A percentile compares a stretch with the other conserved stretches of the same genome.
Evolutionary conservation across 768 basidiomycete species (phyloP).

Genomic region (Naganishia vishniacii): DNA sequence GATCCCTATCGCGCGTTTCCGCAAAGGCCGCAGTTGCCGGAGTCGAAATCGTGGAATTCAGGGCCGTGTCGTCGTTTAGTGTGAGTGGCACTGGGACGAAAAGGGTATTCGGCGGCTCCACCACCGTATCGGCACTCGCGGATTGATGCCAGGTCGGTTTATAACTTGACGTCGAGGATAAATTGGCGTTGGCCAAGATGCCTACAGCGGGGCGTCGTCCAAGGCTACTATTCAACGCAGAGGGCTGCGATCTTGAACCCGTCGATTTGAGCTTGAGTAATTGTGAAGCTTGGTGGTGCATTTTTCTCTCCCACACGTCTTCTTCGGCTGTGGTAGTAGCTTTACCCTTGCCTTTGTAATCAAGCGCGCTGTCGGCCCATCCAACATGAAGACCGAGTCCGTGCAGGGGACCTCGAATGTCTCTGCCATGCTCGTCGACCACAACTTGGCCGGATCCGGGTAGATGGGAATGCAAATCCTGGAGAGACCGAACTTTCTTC

Average conservation of each 20-base stretch:
- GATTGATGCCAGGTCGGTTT: constrained; percentile 4
- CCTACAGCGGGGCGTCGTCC: constrained; percentile 20
- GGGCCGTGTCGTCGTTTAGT: background rate
- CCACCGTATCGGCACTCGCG: background rate
- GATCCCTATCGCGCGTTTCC: background rate
- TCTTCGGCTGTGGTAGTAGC: background rate
- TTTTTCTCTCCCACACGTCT: constrained; percentile 5
- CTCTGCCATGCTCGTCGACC: constrained; percentile 8
- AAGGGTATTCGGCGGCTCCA: background rate
- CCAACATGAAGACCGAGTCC: constrained; percentile 22
- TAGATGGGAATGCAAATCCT: background rate
- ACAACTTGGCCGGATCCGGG: background rate
- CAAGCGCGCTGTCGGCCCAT: constrained; percentile 2
- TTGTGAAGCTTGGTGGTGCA: constrained; percentile 10
- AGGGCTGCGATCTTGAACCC: background rate
- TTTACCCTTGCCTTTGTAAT: constrained; percentile 27
- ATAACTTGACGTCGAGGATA: background rate
- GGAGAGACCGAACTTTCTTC: background rate
- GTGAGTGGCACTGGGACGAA: background rate
- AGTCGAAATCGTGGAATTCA: background rate
- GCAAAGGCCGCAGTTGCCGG: background rate
- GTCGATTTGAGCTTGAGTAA: constrained; percentile 8
- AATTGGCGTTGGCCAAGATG: constrained; percentile 5
- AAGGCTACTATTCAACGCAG: background rate
- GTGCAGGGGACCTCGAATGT: constrained; percentile 10